phyloP scores from a whole-genome alignment of 2,329 filamentous ascomycete species.

The Nemania bipapillata region DNA sequence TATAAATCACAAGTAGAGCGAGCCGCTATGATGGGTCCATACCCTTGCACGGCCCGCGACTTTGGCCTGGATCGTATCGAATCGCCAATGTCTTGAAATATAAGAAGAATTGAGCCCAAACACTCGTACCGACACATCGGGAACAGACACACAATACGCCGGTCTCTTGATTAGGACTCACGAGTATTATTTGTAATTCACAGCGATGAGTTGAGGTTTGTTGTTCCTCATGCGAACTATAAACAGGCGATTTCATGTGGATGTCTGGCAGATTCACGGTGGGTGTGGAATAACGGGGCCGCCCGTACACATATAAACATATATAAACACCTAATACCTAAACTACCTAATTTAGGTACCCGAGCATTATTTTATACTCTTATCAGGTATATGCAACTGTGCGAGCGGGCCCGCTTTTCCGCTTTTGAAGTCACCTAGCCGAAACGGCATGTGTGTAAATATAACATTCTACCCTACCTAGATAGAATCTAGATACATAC shows the following conservation, averaged over 20 bases:
- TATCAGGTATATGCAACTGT: too few species aligned
- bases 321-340: too few species aligned
- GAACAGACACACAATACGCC: neutral
- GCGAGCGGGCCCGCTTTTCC: too few species aligned
- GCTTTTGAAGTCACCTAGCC: too few species aligned
- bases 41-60: constrained; percentile 46
- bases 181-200: neutral
- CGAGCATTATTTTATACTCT: too few species aligned
- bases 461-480: too few species aligned
- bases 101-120: constrained; percentile 62
- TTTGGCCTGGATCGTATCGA: constrained; percentile 53
- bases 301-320: too few species aligned
- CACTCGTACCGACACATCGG: constrained; percentile 67
- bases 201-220: neutral
- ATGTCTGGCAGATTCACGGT: neutral
- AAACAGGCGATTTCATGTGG: neutral
- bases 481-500: too few species aligned
- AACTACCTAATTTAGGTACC: too few species aligned
- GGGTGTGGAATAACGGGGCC: neutral
- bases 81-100: constrained; percentile 58
- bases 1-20: neutral
- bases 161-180: neutral
- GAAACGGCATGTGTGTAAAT: too few species aligned
- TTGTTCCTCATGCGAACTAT: neutral
- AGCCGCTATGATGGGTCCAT: constrained; percentile 2